phyloP scores from a whole-genome alignment of 495 filamentous ascomycete species.

The Pseudoneurospora amorphoporcata region DNA sequence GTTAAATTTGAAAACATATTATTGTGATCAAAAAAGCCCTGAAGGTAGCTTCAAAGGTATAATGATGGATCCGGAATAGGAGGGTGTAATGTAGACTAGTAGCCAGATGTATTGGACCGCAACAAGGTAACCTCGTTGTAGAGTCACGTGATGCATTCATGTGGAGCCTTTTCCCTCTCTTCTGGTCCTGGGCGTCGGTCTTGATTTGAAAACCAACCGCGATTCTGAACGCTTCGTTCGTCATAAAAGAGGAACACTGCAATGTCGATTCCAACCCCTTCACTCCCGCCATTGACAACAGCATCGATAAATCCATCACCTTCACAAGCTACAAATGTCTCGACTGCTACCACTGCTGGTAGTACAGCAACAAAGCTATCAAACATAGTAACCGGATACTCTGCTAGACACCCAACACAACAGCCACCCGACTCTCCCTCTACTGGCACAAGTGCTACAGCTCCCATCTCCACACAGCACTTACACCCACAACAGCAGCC shows the following conservation, averaged over 20 bases:
- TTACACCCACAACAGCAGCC: background rate
- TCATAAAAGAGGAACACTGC: too few relatives aligned
- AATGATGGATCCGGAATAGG: too few relatives aligned
- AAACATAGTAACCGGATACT: background rate
- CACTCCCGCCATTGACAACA: background rate
- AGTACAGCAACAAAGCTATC: background rate
- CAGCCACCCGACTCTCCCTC: background rate
- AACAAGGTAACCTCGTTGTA: too few relatives aligned
- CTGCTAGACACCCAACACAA: background rate
- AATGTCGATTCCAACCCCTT: background rate
- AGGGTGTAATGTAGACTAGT: too few relatives aligned
- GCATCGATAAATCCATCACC: background rate
- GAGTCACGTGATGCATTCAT: too few relatives aligned
- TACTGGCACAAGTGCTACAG: background rate
- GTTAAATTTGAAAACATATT: too few relatives aligned
- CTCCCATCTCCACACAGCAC: background rate
- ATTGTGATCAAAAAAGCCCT: too few relatives aligned
- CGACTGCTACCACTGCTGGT: background rate
- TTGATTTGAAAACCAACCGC: background rate
- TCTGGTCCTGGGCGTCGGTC: background rate
- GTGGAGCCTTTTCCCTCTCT: background rate
- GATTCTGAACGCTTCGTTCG: background rate
- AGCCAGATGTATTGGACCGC: too few relatives aligned
- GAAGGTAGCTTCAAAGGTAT: too few relatives aligned
- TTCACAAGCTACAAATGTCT: background rate